These are phyloP conservation scores for Henningerozyma blattae DNA, from an alignment of 805 yeast species.

Conservation along the genomic window DNA sequence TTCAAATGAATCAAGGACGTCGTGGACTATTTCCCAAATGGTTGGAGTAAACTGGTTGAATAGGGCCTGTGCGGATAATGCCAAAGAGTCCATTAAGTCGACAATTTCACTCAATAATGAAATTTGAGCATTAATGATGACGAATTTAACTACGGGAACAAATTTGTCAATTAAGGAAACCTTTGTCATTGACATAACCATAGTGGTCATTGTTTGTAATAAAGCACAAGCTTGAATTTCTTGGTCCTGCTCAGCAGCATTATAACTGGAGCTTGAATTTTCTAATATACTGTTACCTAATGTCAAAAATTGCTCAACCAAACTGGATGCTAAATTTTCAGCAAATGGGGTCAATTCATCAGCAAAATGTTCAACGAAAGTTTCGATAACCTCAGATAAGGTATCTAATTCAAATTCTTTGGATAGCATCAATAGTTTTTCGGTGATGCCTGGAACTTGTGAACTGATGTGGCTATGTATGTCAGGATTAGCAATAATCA, in stretches of 20 bases:
- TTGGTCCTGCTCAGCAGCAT: slow-evolving; percentile 41
- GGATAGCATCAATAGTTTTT: slow-evolving; percentile 61
- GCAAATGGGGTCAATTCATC: slow-evolving; percentile 87
- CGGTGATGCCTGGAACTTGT: slow-evolving; percentile 74
- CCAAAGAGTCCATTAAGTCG: slow-evolving; percentile 48
- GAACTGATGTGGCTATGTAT: slow-evolving; percentile 59
- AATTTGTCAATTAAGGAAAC: slow-evolving; percentile 43
- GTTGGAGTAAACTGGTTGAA: slow-evolving; percentile 35
- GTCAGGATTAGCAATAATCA: slow-evolving; percentile 46
- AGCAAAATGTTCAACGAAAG: slow-evolving; percentile 80
- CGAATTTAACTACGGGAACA: slow-evolving; percentile 46
- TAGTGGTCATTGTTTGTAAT: slow-evolving; percentile 61
- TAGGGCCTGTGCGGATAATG: slow-evolving; percentile 35
- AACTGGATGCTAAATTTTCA: slow-evolving; percentile 43
- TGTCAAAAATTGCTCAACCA: slow-evolving; percentile 49
- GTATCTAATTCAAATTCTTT: slow-evolving; percentile 78
- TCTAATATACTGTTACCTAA: slow-evolving; percentile 47
- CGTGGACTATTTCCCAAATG: slow-evolving; percentile 41
- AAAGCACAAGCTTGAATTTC: slow-evolving; percentile 59
- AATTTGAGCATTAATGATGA: slow-evolving; percentile 45
- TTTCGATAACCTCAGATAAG: slow-evolving; percentile 85
- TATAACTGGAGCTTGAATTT: slow-evolving; percentile 23
- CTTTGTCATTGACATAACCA: slow-evolving; percentile 53
- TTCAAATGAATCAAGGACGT: slow-evolving; percentile 41
- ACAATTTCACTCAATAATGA: slow-evolving; percentile 51